A percentile compares a stretch with the other conserved stretches of the same genome.
phyloP scores from a whole-genome alignment of 176 grass and related monocot genomes.

The Cocos nucifera region DNA sequence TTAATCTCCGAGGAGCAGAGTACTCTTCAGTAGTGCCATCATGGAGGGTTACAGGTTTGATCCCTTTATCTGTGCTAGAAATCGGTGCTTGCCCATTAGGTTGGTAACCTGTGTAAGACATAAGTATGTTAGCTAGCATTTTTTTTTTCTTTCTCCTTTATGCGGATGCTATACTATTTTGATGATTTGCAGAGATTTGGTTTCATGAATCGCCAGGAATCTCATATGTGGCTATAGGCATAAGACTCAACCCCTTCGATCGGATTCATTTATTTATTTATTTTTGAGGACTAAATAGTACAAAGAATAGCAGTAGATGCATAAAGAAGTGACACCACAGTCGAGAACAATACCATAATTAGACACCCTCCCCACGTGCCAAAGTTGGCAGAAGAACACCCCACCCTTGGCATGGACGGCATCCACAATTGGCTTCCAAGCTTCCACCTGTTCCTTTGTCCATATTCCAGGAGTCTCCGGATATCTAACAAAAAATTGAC shows the following conservation, averaged over 20 bases:
- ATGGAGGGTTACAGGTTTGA: slow-evolving; percentile 13
- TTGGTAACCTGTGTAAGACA: slow-evolving; percentile 16
- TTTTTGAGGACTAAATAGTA: too few species aligned
- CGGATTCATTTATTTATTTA: too few species aligned
- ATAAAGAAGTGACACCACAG: too few species aligned
- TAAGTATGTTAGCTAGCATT: neutral
- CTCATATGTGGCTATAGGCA: too few species aligned
- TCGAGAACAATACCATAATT: slow-evolving; percentile 27
- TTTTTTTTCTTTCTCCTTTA: too few species aligned
- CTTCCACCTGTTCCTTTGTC: slow-evolving; percentile 54
- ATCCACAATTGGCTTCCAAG: slow-evolving; percentile 62
- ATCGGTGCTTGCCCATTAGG: slow-evolving; percentile 37
- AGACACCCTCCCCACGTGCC: slow-evolving; percentile 55
- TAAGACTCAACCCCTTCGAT: too few species aligned
- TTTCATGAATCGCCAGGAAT: too few species aligned
- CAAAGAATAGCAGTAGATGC: too few species aligned
- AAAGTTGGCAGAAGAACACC: slow-evolving; percentile 71
- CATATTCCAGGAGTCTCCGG: slow-evolving; percentile 46
- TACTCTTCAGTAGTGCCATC: slow-evolving; percentile 19
- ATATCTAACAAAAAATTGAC: neutral
- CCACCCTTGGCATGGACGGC: slow-evolving; percentile 48
- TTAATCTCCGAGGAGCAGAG: slow-evolving; percentile 32
- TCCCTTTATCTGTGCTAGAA: slow-evolving; percentile 40
- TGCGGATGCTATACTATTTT: too few species aligned
- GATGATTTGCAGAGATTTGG: too few species aligned